Evolutionary conservation across 2,329 filamentous ascomycete species (phyloP).

Genomic region (Botrytis medusae): DNA sequence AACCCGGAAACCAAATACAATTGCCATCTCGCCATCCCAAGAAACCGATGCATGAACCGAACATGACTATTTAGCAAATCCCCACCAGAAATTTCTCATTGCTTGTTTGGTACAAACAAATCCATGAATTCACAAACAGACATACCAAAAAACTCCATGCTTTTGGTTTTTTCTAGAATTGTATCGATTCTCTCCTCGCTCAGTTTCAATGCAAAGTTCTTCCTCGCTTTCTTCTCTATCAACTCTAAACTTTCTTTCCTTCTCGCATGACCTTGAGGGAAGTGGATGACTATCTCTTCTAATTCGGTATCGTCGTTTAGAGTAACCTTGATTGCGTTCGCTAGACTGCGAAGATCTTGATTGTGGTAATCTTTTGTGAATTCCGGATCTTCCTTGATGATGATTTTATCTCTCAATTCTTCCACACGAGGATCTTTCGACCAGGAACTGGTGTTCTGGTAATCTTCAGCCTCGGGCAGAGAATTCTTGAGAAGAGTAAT

Average conservation of each 20-base stretch:
- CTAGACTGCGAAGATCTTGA: constrained; percentile 34
- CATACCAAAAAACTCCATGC: constrained; percentile 22
- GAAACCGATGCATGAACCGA: background rate
- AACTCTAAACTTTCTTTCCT: constrained; percentile 27
- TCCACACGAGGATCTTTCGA: constrained; percentile 9
- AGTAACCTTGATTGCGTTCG: constrained; percentile 35
- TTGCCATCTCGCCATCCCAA: constrained; percentile 4
- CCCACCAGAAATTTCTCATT: background rate
- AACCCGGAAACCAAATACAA: background rate
- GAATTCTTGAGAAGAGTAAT: constrained; percentile 40
- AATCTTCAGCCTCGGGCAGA: constrained; percentile 21
- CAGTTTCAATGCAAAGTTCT: constrained; percentile 32
- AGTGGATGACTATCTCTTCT: constrained; percentile 42
- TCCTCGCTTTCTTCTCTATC: constrained; percentile 31
- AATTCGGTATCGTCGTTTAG: constrained; percentile 34
- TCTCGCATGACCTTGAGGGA: constrained; percentile 38
- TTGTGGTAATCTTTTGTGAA: constrained; percentile 41
- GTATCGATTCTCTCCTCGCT: constrained; percentile 25
- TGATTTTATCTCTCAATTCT: constrained; percentile 35
- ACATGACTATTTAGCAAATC: background rate
- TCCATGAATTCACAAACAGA: constrained; percentile 19
- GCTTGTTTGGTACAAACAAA: constrained; percentile 19
- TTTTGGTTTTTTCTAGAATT: constrained; percentile 19
- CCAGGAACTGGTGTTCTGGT: constrained; percentile 15
- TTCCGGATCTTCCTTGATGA: constrained; percentile 33